Base-by-base conservation (phyloP, 345 rosid genomes). In the Firmiana major region DNA sequence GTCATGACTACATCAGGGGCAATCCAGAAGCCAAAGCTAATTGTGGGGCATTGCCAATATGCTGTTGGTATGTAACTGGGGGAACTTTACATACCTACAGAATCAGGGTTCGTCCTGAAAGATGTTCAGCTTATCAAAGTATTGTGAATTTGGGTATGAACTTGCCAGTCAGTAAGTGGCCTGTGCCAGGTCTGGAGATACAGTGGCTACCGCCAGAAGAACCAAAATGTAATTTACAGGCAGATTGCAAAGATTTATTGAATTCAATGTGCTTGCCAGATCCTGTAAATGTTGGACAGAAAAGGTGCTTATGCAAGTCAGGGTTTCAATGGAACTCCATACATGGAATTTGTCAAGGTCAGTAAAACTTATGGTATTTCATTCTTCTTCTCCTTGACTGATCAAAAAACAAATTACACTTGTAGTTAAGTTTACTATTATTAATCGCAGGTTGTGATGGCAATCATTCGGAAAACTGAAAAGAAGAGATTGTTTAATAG, bases 1-100 rank as follows among this genome's bases (percentile, higher is more conserved):
- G 87, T 31, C 87, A 81, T 43, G 60, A 16, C 64, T 82, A 73
- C 36, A 75, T 71, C 40, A 77, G 75, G 36, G 59, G 26, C 21
- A 64, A 43, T 12, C 6, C 26, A 2, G 64, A 7, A n/a, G 71
- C 70, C 22, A 68, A 6, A 12, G 75, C 80, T 15, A 24, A 60
- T 22, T 78, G 80, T 13, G 53, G 55, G 40, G 9, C 36, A 7
- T 21, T 45, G 53, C 71, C 80, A 6, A 31, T 60, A 0, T 78
- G 80, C 31, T 78, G 76, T 28, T 55, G 60, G 54, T 70, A 59
- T 19, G 19, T 58, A 24, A 62, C 80, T n/a, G 80, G 76, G 6
- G 80, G 80, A 1, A 58, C 76, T 2, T 0, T 8, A 3, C 64
- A 36, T n/a, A 11, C 60, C 3, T 62, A 78, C 43, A 19, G 46